Base-by-base conservation (phyloP, 768 basidiomycete species). In the Lactifluus volemus region DNA sequence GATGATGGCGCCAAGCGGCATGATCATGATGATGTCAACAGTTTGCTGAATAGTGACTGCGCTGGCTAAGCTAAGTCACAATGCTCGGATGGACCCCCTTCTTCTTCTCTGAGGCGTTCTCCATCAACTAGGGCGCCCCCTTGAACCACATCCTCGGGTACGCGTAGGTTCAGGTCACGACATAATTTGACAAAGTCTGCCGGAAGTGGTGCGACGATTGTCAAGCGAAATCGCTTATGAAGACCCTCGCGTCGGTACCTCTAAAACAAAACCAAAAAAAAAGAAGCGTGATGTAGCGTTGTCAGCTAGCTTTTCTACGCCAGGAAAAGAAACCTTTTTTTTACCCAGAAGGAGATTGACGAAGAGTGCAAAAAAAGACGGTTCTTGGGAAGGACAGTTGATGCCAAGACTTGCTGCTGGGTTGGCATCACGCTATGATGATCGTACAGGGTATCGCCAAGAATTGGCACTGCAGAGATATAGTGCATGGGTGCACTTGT, bases 301-400 rank as follows among this genome's bases (percentile, higher is more conserved):
- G 25, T 25, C 25, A 25, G 25, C 25, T 25, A 25, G 25, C 25
- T 25, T 25, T 25, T 25, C 25, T 2, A 25, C 25, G 25, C 25
- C 25, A 25, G 25, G 25, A 25, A 25, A 25, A 25, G 2, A 25
- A 25, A 25, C 25, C 1, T 25, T 25, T 25, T 25, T 25, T 25
- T 25, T 41, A 65, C 65, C 53, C 58, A 56, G 49, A 65, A 54
- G 38, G 63, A 57, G 48, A 65, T 64, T 7, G 55, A 58, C 15
- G 63, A 64, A 30, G 65, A 44, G 50, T 66, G 65, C n/a, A 66
- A 52, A 41, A 64, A 66, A 47, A 66, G 55, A 15, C 65, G 63
- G 49, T 12, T 53, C 30, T 57, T 29, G 11, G 63, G 59, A 29
- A 66, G 14, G 8, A 32, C 21, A 8, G 55, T 52, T 21, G n/a